A percentile compares a stretch with the other conserved stretches of the same genome.
These are phyloP conservation scores for Tremellales sp. DNA, from an alignment of 1,284 basidiomycete genomes.

Conservation along the genomic window DNA sequence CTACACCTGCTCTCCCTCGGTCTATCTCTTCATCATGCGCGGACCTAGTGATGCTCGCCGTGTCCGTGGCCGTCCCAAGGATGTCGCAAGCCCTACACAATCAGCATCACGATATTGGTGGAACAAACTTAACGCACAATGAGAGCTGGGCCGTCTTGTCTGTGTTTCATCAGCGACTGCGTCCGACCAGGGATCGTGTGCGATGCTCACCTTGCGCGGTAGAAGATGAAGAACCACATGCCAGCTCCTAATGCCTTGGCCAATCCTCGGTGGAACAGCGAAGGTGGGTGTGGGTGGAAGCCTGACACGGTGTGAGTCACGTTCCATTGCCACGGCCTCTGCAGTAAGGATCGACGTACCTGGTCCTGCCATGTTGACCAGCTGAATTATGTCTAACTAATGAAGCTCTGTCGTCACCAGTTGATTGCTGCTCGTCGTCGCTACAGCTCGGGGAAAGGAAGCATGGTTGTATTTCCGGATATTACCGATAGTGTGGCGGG, in stretches of 20 bases:
- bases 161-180: slow-evolving; percentile 19
- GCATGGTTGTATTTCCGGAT: no score
- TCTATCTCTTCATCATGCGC: slow-evolving; percentile 21
- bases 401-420: no score
- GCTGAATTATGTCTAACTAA: no score
- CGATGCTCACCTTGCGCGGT: slow-evolving; percentile 73
- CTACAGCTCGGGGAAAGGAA: no score
- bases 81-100: slow-evolving; percentile 51
- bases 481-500: background rate
- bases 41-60: slow-evolving; percentile 33
- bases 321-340: background rate
- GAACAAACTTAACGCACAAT: slow-evolving; percentile 43
- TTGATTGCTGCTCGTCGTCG: no score
- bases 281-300: slow-evolving; percentile 79
- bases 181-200: no score
- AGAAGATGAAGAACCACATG: slow-evolving; percentile 99
- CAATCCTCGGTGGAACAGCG: slow-evolving; percentile 68
- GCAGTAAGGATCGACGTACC: background rate
- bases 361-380: background rate
- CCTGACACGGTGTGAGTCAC: slow-evolving; percentile 55
- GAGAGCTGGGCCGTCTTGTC: slow-evolving; percentile 53
- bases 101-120: no score
- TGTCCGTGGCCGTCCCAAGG: slow-evolving; percentile 53
- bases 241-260: slow-evolving; percentile 80
- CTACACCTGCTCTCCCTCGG: background rate